Evolutionary conservation across 306 rosid genomes (phyloP).

Genomic region (Canavalia gladiata): DNA sequence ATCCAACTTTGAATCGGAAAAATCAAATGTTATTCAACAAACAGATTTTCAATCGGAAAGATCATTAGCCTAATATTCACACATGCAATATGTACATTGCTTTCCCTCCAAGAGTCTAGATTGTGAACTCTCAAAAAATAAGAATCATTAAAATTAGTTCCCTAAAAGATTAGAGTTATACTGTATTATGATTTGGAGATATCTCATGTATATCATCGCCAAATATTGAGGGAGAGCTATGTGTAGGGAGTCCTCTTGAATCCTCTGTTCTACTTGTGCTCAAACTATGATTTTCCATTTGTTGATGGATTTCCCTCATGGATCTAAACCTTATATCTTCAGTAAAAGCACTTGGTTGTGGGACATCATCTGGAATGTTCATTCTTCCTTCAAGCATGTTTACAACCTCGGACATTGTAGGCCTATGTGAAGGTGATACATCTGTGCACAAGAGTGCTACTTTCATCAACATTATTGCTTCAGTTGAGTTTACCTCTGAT

Average conservation of each 20-base stretch:
- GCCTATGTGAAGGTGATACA: slow-evolving; percentile 62
- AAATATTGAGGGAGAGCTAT: slow-evolving; percentile 37
- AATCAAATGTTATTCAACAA: too few species aligned
- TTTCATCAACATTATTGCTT: slow-evolving; percentile 59
- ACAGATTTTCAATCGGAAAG: too few species aligned
- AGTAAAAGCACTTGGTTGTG: slow-evolving; percentile 38
- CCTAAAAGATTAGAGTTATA: neutral
- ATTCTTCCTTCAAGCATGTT: slow-evolving; percentile 71
- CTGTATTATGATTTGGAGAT: slow-evolving; percentile 22
- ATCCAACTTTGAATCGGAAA: too few species aligned
- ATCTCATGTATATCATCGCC: slow-evolving; percentile 39
- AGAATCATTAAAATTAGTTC: neutral
- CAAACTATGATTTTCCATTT: slow-evolving; percentile 45
- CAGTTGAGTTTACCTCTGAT: slow-evolving; percentile 54
- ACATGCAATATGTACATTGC: too few species aligned
- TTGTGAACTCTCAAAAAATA: neutral
- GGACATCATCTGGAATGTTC: slow-evolving; percentile 49
- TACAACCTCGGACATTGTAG: slow-evolving; percentile 71
- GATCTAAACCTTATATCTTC: slow-evolving; percentile 59
- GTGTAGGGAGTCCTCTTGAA: slow-evolving; percentile 29
- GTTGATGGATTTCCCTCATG: slow-evolving; percentile 51
- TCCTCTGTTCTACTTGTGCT: slow-evolving; percentile 45
- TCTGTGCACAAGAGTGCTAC: slow-evolving; percentile 68
- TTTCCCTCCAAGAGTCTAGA: too few species aligned
- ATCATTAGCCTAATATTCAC: too few species aligned